Base-by-base conservation (phyloP, 1,139 yeast genomes). In the Magnusiomyces suaveolens region DNA sequence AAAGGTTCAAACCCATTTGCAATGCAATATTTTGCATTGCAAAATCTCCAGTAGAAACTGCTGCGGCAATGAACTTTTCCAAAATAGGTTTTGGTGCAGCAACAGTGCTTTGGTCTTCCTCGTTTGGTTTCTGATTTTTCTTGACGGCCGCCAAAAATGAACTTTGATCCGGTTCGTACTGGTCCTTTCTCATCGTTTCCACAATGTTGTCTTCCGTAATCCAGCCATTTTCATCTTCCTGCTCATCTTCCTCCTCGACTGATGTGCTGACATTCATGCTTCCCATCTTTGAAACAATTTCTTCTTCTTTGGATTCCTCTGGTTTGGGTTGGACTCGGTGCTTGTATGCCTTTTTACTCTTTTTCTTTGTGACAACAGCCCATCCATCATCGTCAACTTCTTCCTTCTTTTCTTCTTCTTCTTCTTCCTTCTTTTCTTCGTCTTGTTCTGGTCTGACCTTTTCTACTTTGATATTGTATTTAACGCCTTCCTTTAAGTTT, bases 21-120 rank as follows among this genome's bases (percentile, higher is more conserved):
- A 94, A 76, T 1, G 96, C 81, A 12, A 90, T 96, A 69, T 92
- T 92, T 69, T 92, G 99, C 68, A 92, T 87, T 2, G 99, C 97
- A 74, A 90, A 92, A 80, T 92, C 99, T 29, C 96, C 96, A 0
- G 97, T 86, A 1, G 96, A 84, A 56, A 92, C 73, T 1, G 97
- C 98, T 25, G 84, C 94, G 59, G 82, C 80, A 60, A 81, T 59
- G 10, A 54, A 47, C 38, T 57, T 58, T 24, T 50, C 58, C 18
- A 57, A 60, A 1, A 56, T 61, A 6, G 52, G 48, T 26, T 59
- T 44, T 36, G 18, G 10, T 10, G 57, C 26, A 64, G 68, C 26
- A 20, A 46, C 53, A 1, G 32, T 29, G 47, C 33, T 48, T 10
- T n/a, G 8, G 16, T 46, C 36, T 32, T 57, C 60, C 2, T 54